Evolutionary conservation across 1,139 yeast genomes (phyloP).

Genomic region (Hansenula lynferdii): DNA sequence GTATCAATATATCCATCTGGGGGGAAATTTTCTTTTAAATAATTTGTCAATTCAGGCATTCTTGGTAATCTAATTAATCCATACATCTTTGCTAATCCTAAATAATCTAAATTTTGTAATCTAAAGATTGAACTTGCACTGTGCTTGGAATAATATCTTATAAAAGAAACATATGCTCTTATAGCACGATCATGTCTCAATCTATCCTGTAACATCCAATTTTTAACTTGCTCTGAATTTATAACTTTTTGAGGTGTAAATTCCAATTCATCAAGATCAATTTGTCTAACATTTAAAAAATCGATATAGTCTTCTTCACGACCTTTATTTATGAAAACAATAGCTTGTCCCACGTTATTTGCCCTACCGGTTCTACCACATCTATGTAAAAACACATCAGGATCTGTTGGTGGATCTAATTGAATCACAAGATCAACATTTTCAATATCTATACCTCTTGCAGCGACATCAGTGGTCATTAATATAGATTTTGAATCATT

Average conservation of each 20-base stretch:
- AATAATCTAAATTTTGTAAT: constrained; percentile 61
- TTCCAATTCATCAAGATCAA: constrained; percentile 41
- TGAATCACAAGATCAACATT: constrained; percentile 88
- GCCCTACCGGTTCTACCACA: constrained; percentile 95
- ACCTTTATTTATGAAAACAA: constrained; percentile 64
- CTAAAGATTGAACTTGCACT: constrained; percentile 90
- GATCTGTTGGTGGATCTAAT: constrained; percentile 87
- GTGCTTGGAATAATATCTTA: constrained; percentile 83
- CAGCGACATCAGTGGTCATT: constrained; percentile 84
- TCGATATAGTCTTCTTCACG: constrained; percentile 81
- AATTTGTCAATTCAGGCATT: constrained; percentile 81
- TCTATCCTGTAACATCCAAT: constrained; percentile 69
- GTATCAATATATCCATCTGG: constrained; percentile 59
- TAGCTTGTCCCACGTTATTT: constrained; percentile 73
- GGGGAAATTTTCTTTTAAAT: constrained; percentile 47
- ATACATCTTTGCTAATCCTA: constrained; percentile 69
- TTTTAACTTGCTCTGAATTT: constrained; percentile 30
- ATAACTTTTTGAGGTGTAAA: neutral
- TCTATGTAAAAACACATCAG: constrained; percentile 82
- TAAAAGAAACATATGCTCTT: constrained; percentile 77
- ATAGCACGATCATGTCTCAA: constrained; percentile 78
- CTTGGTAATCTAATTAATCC: constrained; percentile 82
- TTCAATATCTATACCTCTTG: constrained; percentile 90
- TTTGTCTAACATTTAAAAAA: constrained; percentile 72
- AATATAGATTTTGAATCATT: constrained; percentile 51